Conservation (phyloP, 208 protist species). For the Crithidia thermophila region DNA sequence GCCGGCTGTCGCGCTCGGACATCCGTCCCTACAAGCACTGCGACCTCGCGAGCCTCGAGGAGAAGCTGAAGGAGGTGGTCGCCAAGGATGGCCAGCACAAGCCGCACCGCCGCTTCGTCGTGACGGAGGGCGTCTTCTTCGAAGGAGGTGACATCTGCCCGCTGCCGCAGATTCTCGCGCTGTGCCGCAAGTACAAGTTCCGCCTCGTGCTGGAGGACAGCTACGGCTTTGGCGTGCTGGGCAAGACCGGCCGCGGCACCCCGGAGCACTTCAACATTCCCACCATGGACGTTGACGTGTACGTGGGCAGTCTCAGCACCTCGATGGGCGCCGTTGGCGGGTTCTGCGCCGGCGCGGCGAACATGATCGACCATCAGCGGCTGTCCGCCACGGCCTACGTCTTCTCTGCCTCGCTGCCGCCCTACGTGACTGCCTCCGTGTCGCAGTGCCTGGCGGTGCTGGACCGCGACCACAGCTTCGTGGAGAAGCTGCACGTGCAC, state of each 20-base stretch:
- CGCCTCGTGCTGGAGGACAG: conserved; percentile 97
- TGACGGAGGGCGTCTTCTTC: conserved; percentile 96
- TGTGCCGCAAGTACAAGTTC: conserved; percentile 96
- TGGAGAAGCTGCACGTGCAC: conserved; percentile 52
- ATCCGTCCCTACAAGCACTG: conserved; percentile 95
- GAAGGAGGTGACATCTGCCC: conserved; percentile 90
- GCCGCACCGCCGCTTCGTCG: conserved; percentile 91
- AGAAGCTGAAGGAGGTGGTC: conserved; percentile 72
- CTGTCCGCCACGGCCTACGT: conserved; percentile 94
- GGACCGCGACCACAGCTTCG: conserved; percentile 44
- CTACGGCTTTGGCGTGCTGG: conserved; percentile 95
- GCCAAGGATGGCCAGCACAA: conserved; percentile 66
- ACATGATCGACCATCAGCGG: conserved; percentile 95
- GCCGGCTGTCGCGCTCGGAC: conserved; percentile 86
- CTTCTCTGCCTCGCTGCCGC: conserved; percentile 97
- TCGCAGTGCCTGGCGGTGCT: conserved; percentile 80
- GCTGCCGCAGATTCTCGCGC: conserved; percentile 87
- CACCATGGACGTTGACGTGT: conserved; percentile 82
- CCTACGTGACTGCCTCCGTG: conserved; percentile 91
- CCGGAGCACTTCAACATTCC: conserved; percentile 94
- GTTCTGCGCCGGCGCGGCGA: conserved; percentile 91
- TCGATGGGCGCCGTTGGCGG: conserved; percentile 94
- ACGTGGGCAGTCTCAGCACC: conserved; percentile 89
- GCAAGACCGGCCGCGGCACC: conserved; percentile 94
- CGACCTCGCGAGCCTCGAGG: conserved; percentile 94